A percentile compares a stretch with the other conserved stretches of the same genome.
phyloP scores from a whole-genome alignment of 257 asterid genomes.

The Ilex asprella region DNA sequence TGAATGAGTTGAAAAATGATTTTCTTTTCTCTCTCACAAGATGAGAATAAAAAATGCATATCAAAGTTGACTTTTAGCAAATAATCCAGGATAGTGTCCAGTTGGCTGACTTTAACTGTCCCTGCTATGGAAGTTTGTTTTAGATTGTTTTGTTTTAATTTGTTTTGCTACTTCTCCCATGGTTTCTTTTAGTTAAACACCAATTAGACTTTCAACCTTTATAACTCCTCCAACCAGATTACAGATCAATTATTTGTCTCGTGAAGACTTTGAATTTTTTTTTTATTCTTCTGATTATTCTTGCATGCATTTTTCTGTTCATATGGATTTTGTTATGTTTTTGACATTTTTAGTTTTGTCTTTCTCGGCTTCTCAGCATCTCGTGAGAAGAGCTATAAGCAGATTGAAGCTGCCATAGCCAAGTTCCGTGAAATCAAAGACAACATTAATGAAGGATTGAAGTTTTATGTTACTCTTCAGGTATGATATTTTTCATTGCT shows the following conservation, averaged over 20 bases:
- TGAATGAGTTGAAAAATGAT: not conserved
- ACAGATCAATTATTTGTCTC: too few relatives aligned
- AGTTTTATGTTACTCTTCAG: constrained; percentile 94
- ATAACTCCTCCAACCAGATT: too few relatives aligned
- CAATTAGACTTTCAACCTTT: too few relatives aligned
- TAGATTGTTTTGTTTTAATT: too few relatives aligned
- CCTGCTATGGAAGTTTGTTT: too few relatives aligned
- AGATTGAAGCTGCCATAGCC: constrained; percentile 93
- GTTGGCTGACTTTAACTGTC: not conserved
- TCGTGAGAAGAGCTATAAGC: constrained; percentile 80
- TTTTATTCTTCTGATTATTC: not conserved
- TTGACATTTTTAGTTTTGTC: constrained; percentile 9
- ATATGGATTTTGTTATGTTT: not conserved
- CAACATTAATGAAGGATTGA: constrained; percentile 91
- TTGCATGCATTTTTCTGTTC: not conserved
- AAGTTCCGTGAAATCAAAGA: constrained; percentile 85
- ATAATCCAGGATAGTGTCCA: not conserved
- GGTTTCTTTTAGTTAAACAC: too few relatives aligned
- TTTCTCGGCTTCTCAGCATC: constrained; percentile 59
- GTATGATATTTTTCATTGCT: constrained; percentile 26
- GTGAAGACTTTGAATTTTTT: not conserved
- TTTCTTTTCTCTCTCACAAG: not conserved
- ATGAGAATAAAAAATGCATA: not conserved
- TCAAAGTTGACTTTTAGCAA: not conserved
- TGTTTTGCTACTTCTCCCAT: too few relatives aligned